Conservation (phyloP, 345 rosid species). For the Acer campestre region DNA sequence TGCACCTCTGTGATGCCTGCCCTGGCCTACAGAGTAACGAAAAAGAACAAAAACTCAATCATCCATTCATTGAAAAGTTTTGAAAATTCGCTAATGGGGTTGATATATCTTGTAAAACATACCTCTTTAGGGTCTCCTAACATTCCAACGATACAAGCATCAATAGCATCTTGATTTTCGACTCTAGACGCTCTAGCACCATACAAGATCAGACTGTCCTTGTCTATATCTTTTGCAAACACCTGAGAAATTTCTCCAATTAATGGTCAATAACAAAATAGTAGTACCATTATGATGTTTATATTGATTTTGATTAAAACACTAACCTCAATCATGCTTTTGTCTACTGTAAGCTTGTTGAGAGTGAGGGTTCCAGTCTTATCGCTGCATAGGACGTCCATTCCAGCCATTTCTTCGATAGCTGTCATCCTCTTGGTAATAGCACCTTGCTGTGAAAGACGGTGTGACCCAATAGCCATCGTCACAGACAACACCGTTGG, state of each 20-base stretch:
- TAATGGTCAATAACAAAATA: not conserved
- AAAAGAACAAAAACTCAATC: not conserved
- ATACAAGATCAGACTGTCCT: constrained; percentile 53
- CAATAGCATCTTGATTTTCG: constrained; percentile 83
- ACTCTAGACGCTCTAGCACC: constrained; percentile 87
- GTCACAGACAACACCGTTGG: constrained; percentile 88
- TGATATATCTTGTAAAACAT: not conserved
- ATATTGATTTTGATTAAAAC: not conserved
- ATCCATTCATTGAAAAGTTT: not conserved
- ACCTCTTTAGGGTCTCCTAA: constrained; percentile 62
- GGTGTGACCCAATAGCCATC: constrained; percentile 88
- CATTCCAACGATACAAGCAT: constrained; percentile 68
- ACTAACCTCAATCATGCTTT: constrained; percentile 66
- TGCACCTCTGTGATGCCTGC: constrained; percentile 73
- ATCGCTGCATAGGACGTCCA: constrained; percentile 87
- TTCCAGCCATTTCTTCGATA: constrained; percentile 92
- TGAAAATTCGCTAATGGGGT: not conserved
- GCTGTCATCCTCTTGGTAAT: constrained; percentile 92
- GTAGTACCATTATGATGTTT: not conserved
- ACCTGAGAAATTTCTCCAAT: constrained; percentile 30
- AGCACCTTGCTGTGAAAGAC: constrained; percentile 83
- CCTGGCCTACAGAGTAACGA: constrained; percentile 52
- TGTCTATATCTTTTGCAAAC: constrained; percentile 62
- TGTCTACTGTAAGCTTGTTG: constrained; percentile 87
- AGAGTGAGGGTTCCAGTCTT: constrained; percentile 91